phyloP scores from a whole-genome alignment of 345 rosid species.

The Linum lewisii region DNA sequence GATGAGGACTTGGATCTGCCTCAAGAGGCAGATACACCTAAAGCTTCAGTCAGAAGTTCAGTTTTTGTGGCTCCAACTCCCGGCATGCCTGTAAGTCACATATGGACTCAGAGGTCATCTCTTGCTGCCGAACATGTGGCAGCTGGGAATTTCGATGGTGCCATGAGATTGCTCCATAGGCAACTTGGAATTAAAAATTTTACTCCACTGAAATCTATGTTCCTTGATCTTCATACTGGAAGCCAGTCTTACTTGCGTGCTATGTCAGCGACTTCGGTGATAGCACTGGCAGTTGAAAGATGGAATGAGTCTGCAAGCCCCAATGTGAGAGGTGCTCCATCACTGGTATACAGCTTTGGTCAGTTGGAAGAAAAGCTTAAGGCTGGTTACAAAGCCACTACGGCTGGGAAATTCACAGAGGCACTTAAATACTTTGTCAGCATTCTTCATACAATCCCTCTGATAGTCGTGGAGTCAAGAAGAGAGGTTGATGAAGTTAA shows the following conservation, averaged over 20 bases:
- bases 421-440: constrained; percentile 64
- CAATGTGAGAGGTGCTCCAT: constrained; percentile 78
- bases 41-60: constrained; percentile 44
- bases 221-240: constrained; percentile 64
- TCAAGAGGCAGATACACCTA: constrained; percentile 75
- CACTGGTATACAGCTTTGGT: constrained; percentile 60
- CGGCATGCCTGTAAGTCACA: constrained; percentile 83
- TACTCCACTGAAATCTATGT: constrained; percentile 57
- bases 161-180: constrained; percentile 80
- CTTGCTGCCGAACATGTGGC: constrained; percentile 92
- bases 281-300: constrained; percentile 68
- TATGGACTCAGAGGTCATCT: constrained; percentile 81
- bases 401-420: constrained; percentile 62
- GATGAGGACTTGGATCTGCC: constrained; percentile 91
- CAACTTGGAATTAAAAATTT: constrained; percentile 87
- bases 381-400: constrained; percentile 84
- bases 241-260: constrained; percentile 79
- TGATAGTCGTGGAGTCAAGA: constrained; percentile 86
- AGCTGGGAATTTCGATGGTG: constrained; percentile 87
- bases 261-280: constrained; percentile 63
- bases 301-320: constrained; percentile 77
- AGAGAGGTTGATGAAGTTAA: constrained; percentile 97
- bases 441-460: constrained; percentile 89
- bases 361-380: constrained; percentile 90
- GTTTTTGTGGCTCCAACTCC: constrained; percentile 76